phyloP scores from a whole-genome alignment of 2,329 filamentous ascomycete species.

The Aureobasidium sp. region DNA sequence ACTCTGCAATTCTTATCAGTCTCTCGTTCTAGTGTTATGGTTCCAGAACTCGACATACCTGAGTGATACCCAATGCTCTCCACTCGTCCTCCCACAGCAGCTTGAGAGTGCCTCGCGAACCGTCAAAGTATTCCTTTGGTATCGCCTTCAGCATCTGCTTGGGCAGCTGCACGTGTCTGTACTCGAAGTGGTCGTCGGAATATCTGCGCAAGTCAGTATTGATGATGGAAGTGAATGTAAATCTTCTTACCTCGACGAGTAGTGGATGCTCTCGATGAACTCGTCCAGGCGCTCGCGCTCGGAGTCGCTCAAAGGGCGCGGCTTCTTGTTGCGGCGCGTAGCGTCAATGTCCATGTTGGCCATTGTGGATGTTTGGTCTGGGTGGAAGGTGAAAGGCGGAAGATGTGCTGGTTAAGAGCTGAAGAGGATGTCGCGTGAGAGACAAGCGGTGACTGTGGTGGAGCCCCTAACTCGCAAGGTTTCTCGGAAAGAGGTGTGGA shows the following conservation, averaged over 20 bases:
- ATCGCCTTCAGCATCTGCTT: constrained; percentile 98
- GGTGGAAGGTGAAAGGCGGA: not conserved
- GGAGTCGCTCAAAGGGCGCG: constrained; percentile 67
- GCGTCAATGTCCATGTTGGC: constrained; percentile 60
- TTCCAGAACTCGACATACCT: constrained; percentile 51
- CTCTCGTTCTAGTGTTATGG: not conserved
- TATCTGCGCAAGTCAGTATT: constrained; percentile 52
- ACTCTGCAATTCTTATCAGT: constrained; percentile 51
- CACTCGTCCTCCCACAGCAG: constrained; percentile 97
- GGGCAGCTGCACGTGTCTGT: constrained; percentile 93
- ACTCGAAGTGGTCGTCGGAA: constrained; percentile 86
- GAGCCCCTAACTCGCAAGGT: constrained; percentile 7
- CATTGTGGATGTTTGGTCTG: constrained; percentile 12
- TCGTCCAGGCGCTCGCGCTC: constrained; percentile 83
- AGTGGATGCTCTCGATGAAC: constrained; percentile 89
- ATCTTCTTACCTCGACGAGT: constrained; percentile 69
- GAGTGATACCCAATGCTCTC: constrained; percentile 93
- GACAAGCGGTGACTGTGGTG: constrained; percentile 4
- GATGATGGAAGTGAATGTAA: not conserved
- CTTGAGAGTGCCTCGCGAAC: constrained; percentile 83
- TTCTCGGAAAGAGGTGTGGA: not conserved
- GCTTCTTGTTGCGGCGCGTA: constrained; percentile 76
- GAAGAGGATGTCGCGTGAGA: not conserved
- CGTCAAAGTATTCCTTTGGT: constrained; percentile 88
- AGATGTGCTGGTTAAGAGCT: not conserved